Conservation (phyloP, 164 flowering plant genomes). For the Vitis riparia region DNA sequence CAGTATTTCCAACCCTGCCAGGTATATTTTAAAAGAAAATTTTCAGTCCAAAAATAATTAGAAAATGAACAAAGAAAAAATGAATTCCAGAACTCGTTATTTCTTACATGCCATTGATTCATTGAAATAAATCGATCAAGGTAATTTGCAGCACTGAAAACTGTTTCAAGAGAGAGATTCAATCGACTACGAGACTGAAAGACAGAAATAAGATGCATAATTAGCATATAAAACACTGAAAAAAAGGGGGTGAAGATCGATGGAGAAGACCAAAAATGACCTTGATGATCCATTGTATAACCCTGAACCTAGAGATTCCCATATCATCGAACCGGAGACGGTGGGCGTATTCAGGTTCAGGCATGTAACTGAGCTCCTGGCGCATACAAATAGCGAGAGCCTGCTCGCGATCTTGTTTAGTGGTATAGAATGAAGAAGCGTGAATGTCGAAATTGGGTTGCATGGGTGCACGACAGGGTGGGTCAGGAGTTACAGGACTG, state of each 20-base stretch:
- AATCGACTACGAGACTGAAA: constrained; percentile 41
- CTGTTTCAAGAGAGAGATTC: constrained; percentile 39
- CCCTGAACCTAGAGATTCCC: constrained; percentile 34
- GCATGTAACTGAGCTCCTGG: constrained; percentile 48
- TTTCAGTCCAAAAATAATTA: background rate
- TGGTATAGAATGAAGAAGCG: constrained; percentile 9
- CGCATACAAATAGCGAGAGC: constrained; percentile 31
- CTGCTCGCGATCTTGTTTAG: constrained; percentile 35
- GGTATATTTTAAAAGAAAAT: background rate
- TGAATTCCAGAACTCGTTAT: background rate
- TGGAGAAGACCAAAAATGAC: constrained; percentile 20
- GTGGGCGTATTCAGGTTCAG: constrained; percentile 30
- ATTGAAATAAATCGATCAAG: constrained; percentile 61
- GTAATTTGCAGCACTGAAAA: constrained; percentile 57
- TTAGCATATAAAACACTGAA: background rate
- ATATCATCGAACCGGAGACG: constrained; percentile 22
- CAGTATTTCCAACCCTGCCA: constrained; percentile 46
- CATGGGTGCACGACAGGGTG: background rate
- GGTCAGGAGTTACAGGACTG: constrained; percentile 12
- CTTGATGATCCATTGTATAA: constrained; percentile 56
- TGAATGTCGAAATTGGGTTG: background rate
- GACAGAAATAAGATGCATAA: background rate
- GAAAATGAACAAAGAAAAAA: background rate
- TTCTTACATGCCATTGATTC: constrained; percentile 39
- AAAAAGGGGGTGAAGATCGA: too few relatives aligned